phyloP scores from a whole-genome alignment of 2,329 filamentous ascomycete species.

The Bipolaris bicolor region DNA sequence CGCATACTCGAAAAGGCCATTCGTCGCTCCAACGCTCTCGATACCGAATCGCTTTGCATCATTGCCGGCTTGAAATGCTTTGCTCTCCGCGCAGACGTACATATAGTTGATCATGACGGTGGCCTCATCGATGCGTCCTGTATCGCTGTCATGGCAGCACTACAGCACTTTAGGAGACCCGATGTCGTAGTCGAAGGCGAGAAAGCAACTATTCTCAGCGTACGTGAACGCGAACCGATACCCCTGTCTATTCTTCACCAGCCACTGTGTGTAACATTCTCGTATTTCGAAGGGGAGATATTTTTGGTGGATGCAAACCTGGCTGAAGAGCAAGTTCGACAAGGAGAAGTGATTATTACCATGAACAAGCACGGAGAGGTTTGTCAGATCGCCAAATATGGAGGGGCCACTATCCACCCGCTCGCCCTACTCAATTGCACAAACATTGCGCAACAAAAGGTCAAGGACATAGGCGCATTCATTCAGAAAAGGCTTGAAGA shows the following conservation, averaged over 20 bases:
- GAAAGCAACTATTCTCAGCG: conserved; percentile 80
- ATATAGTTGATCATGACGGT: conserved; percentile 89
- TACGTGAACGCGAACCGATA: conserved; percentile 87
- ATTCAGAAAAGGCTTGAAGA: conserved; percentile 76
- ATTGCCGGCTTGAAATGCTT: conserved; percentile 90
- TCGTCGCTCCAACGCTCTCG: conserved; percentile 86
- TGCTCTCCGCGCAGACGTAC: conserved; percentile 87
- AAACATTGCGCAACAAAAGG: conserved; percentile 75
- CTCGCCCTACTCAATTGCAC: conserved; percentile 77
- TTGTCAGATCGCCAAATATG: conserved; percentile 89
- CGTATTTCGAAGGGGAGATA: conserved; percentile 77
- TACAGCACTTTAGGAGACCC: conserved; percentile 89
- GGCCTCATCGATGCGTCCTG: conserved; percentile 87
- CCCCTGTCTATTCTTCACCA: conserved; percentile 89
- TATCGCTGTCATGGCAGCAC: conserved; percentile 82
- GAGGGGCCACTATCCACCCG: conserved; percentile 82
- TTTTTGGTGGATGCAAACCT: conserved; percentile 74
- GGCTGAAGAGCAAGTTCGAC: conserved; percentile 77
- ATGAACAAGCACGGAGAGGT: conserved; percentile 90
- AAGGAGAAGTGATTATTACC: conserved; percentile 78
- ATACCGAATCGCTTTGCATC: conserved; percentile 95
- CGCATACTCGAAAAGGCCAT: conserved; percentile 92
- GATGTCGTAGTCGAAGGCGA: conserved; percentile 88
- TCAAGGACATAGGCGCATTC: conserved; percentile 76
- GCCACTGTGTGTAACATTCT: conserved; percentile 89